Evolutionary conservation across 2,329 filamentous ascomycete genomes (phyloP), one percentile per base, ranked within the genome.

Genomic region (Gaeumannomyces sp.): DNA sequence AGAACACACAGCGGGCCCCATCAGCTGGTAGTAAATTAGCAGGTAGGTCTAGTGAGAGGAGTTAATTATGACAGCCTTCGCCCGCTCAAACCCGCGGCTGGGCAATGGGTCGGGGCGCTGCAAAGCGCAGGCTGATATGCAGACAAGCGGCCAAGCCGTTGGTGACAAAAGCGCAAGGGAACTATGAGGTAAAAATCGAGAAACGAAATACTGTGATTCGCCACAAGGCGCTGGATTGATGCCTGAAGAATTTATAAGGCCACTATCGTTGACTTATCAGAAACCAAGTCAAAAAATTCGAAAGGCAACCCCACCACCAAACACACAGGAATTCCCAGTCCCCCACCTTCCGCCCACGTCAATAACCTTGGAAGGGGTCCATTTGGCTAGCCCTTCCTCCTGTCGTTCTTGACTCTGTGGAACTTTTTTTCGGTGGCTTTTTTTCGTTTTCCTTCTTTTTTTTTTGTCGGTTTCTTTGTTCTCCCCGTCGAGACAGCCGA

Each of bases 231-330:
- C 19, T 22, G n/a, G 57, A 25, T 57, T 57, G 28, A 45, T 62
- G 27, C 50, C 38, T 29, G 28, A 56, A 31, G 61, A 57, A 29
- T n/a, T n/a, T 38, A 29, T 53, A 28, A 56, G 45, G 7, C 61
- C 56, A 53, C 45, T 62, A 62, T 62, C 61, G 45, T n/a, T 25
- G 33, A 38, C 61, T 62, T 62, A 62, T 62, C 61, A 53, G 61
- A 53, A 58, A 59, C 57, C 57, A 59, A 57, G 25, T 28, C 50
- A 61, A 64, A 61, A 35, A n/a, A 50, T 62, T 62, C 45, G 56
- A 31, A 59, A 29, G 58, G 28, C 38, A 22, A 29, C 56, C 56
- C 25, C 28, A 62, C 61, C 61, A 45, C 61, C 56, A 45, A 45
- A 62, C 56, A 45, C 33, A 29, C 61, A 33, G 19, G 29, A 61